Conservation (phyloP, 2,329 filamentous ascomycete genomes). For the Xylariales sp. region DNA sequence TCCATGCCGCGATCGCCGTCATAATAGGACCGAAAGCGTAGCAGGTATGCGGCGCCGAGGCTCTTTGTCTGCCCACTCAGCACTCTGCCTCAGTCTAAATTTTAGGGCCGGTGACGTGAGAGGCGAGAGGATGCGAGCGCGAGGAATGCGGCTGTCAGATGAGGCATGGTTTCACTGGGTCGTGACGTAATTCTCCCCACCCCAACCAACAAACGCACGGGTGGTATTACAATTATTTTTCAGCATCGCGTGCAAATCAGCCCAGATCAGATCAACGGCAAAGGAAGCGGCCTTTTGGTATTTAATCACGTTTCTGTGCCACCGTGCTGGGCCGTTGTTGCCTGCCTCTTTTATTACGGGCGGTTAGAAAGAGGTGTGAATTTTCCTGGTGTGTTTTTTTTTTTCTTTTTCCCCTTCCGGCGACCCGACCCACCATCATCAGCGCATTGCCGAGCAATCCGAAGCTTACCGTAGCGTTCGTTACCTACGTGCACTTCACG, state of each 20-base stretch:
- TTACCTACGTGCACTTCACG: slow-evolving; percentile 3
- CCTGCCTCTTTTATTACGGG: too few relatives aligned
- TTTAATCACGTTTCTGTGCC: too few relatives aligned
- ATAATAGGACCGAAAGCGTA: slow-evolving; percentile 36
- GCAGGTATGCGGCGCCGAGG: not conserved
- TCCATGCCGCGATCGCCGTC: slow-evolving; percentile 22
- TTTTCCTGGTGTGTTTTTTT: too few relatives aligned
- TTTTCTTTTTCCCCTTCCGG: not conserved
- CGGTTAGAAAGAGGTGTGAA: too few relatives aligned
- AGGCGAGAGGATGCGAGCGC: slow-evolving; percentile 13
- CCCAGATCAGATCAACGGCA: not conserved
- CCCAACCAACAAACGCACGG: not conserved
- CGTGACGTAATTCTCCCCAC: slow-evolving; percentile 22
- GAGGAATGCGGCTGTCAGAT: slow-evolving; percentile 22
- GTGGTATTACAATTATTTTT: not conserved
- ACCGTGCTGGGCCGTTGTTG: too few relatives aligned
- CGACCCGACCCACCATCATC: not conserved
- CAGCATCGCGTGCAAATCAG: not conserved
- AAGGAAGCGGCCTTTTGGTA: too few relatives aligned
- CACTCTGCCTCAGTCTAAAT: not conserved
- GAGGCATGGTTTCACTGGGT: slow-evolving; percentile 12
- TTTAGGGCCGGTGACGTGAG: slow-evolving; percentile 24
- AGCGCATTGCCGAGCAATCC: slow-evolving; percentile 17
- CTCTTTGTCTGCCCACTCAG: slow-evolving; percentile 1
- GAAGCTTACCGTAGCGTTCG: slow-evolving; percentile 16